These are phyloP conservation scores for Schrenkiella parvula DNA, from an alignment of 345 rosid species.

Conservation along the genomic window DNA sequence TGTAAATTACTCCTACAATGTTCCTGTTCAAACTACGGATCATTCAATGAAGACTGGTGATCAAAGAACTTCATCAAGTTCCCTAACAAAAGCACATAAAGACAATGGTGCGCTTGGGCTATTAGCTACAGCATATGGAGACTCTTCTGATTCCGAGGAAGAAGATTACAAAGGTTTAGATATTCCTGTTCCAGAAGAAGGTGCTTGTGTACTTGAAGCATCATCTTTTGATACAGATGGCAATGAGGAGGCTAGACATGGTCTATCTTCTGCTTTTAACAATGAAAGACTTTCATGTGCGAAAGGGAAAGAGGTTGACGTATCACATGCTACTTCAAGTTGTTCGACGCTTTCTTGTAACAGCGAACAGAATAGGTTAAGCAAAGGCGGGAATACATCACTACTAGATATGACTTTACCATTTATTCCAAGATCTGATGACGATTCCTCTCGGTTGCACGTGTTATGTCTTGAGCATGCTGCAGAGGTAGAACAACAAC, in stretches of 20 bases:
- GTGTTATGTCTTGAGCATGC: conserved; percentile 99
- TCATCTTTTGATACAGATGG: conserved; percentile 30
- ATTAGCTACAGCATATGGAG: conserved; percentile 76
- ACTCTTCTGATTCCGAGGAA: conserved; percentile 91
- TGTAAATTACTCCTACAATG: conserved; percentile 38
- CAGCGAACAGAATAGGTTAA: conserved; percentile 36
- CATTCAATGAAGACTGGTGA: conserved; percentile 25
- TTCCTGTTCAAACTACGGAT: conserved; percentile 44
- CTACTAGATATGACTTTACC: conserved; percentile 31
- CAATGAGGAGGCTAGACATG: conserved; percentile 33
- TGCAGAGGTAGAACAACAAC: conserved; percentile 79
- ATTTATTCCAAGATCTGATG: conserved; percentile 50
- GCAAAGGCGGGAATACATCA: conserved; percentile 31
- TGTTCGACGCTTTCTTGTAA: conserved; percentile 30
- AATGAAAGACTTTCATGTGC: conserved; percentile 28
- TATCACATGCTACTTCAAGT: conserved; percentile 30
- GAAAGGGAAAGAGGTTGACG: conserved; percentile 27
- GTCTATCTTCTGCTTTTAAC: conserved; percentile 34
- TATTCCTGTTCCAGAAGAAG: conserved; percentile 21
- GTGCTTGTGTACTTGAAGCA: conserved; percentile 32
- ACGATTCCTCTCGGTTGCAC: conserved; percentile 80
- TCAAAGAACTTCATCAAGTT: conserved; percentile 35
- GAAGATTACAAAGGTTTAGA: conserved; percentile 39
- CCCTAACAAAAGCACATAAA: conserved; percentile 27
- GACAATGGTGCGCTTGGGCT: conserved; percentile 70